A percentile compares a stretch with the other conserved stretches of the same genome.
Conservation (phyloP, 148 eudicot species). For the Polygonum aviculare region DNA sequence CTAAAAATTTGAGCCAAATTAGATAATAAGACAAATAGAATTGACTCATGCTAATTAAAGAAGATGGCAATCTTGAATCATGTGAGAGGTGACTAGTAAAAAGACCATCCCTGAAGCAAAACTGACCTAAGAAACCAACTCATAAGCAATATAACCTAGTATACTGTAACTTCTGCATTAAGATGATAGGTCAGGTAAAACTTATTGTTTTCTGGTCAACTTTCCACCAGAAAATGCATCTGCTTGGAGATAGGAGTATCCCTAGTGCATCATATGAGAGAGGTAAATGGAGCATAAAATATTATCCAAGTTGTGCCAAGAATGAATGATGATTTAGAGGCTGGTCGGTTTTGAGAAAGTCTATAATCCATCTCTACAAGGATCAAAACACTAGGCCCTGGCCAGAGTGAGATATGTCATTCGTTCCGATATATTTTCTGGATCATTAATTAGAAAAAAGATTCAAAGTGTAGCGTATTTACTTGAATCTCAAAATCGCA, state of each 20-base stretch:
- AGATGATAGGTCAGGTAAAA: not conserved
- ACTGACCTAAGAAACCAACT: not conserved
- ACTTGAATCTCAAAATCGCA: not conserved
- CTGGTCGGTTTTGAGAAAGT: not conserved
- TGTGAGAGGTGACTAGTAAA: not conserved
- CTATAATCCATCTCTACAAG: not conserved
- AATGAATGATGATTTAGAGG: not conserved
- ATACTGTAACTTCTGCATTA: not conserved
- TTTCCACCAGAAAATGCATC: not conserved
- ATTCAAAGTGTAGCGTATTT: not conserved
- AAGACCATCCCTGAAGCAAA: not conserved
- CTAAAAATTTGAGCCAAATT: not conserved
- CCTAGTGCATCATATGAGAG: too few relatives aligned
- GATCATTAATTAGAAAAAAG: not conserved
- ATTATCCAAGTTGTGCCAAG: not conserved
- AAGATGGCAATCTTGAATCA: too few relatives aligned
- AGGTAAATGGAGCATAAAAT: too few relatives aligned
- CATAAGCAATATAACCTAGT: not conserved
- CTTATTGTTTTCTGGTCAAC: not conserved
- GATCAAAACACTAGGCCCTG: not conserved
- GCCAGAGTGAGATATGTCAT: not conserved
- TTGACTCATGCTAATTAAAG: too few relatives aligned
- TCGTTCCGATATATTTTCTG: not conserved
- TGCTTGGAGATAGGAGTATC: too few relatives aligned
- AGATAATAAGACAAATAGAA: not conserved